phyloP scores from a whole-genome alignment of 2,329 filamentous ascomycete genomes.

The Waltergamsia citrina region DNA sequence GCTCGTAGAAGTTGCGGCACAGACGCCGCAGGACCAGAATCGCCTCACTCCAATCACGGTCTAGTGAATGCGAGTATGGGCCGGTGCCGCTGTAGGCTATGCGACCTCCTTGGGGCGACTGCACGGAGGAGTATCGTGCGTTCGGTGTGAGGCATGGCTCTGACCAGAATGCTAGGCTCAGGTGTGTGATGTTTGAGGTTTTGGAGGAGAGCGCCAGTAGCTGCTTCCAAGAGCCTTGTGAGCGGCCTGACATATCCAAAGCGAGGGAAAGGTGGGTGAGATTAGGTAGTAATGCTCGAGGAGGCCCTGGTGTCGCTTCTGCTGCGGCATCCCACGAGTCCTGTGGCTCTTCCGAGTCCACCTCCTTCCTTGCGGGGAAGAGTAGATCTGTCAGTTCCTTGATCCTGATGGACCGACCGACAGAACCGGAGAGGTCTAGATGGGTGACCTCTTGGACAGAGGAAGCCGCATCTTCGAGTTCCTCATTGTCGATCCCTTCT shows the following conservation, averaged over 20 bases:
- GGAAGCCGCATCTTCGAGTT: conserved; percentile 6
- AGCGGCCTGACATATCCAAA: conserved; percentile 3
- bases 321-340: conserved; percentile 44
- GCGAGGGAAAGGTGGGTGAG: conserved; percentile 43
- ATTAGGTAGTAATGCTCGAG: conserved; percentile 40
- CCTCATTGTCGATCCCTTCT: conserved; percentile 9
- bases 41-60: conserved; percentile 51
- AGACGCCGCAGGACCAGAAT: conserved; percentile 44
- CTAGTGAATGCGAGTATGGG: conserved; percentile 46
- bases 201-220: conserved; percentile 44
- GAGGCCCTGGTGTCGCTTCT: conserved; percentile 13
- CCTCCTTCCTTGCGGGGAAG: conserved; percentile 23
- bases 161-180: conserved; percentile 55
- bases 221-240: conserved; percentile 45
- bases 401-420: conserved; percentile 40
- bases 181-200: conserved; percentile 45
- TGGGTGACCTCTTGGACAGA: conserved; percentile 29
- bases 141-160: conserved; percentile 48
- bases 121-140: conserved; percentile 36
- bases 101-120: conserved; percentile 29
- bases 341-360: conserved; percentile 19
- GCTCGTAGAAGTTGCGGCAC: conserved; percentile 42
- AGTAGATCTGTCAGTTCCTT: conserved; percentile 43
- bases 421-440: conserved; percentile 43
- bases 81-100: conserved; percentile 46